Percentiles rank a stretch among this genome's conserved stretches.
Evolutionary conservation across 306 rosid species (phyloP).

Genomic region (Pterocarpus macrocarpus): DNA sequence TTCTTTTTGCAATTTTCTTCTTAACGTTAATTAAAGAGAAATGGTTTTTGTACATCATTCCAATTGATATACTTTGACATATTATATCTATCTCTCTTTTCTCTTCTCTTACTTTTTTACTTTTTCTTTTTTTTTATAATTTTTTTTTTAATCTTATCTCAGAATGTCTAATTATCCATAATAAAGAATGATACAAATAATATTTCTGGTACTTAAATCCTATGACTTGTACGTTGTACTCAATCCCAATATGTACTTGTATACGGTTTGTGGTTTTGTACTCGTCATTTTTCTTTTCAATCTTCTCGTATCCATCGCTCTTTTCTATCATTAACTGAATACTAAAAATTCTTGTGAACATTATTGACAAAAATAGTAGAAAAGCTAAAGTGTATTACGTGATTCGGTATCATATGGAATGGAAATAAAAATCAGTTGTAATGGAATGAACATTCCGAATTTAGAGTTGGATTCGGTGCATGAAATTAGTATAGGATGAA

Average conservation of each 20-base stretch:
- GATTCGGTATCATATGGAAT: background rate
- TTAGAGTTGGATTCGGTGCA: background rate
- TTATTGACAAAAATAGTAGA: too few relatives aligned
- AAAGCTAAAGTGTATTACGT: background rate
- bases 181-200: too few relatives aligned
- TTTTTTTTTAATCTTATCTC: too few relatives aligned
- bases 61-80: too few relatives aligned
- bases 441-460: background rate
- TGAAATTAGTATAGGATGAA: background rate
- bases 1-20: conserved; percentile 1
- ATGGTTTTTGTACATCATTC: too few relatives aligned
- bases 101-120: too few relatives aligned
- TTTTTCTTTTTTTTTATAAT: too few relatives aligned
- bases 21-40: too few relatives aligned
- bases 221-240: background rate
- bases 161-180: too few relatives aligned
- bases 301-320: background rate
- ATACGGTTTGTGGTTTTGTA: background rate
- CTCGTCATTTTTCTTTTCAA: conserved; percentile 8
- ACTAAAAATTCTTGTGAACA: background rate
- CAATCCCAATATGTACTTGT: too few relatives aligned
- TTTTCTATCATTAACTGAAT: background rate
- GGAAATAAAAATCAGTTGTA: background rate
- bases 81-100: too few relatives aligned
- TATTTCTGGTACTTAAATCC: conserved; percentile 16